These are phyloP conservation scores for Rhododendron henanense DNA, from an alignment of 148 eudicot genomes.

Conservation along the genomic window DNA sequence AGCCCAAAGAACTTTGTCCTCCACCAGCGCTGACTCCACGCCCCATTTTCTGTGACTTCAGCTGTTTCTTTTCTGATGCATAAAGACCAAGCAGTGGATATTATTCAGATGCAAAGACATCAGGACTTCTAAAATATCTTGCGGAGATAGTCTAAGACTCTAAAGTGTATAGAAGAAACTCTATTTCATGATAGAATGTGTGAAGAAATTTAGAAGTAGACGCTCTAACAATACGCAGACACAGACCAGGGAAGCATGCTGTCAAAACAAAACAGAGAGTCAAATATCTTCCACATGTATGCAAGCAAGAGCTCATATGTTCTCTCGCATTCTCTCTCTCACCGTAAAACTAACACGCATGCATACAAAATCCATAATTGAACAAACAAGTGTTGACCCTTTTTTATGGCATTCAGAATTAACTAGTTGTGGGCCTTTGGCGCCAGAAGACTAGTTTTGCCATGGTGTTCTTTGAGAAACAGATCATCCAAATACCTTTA, in stretches of 20 bases:
- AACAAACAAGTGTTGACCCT: background rate
- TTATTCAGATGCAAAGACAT: background rate
- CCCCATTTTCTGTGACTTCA: constrained; percentile 22
- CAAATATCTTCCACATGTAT: background rate
- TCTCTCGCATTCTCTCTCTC: background rate
- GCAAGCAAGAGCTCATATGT: background rate
- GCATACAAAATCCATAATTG: background rate
- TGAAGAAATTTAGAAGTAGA: background rate
- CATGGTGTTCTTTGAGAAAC: background rate
- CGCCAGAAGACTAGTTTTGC: background rate
- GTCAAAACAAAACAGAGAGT: background rate
- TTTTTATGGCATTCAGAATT: background rate
- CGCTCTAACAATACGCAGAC: background rate
- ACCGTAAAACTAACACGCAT: background rate
- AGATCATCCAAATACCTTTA: background rate
- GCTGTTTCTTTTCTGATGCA: background rate
- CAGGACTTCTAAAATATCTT: background rate
- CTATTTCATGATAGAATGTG: background rate
- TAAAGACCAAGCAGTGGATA: background rate
- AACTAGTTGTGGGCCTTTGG: background rate
- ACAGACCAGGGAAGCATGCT: background rate
- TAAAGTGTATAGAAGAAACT: background rate
- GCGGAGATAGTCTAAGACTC: background rate
- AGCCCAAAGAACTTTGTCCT: constrained; percentile 38
- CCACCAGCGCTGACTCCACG: constrained; percentile 42